These are phyloP conservation scores for Helianthus annuus DNA, from an alignment of 129 eudicot species.

Conservation along the genomic window DNA sequence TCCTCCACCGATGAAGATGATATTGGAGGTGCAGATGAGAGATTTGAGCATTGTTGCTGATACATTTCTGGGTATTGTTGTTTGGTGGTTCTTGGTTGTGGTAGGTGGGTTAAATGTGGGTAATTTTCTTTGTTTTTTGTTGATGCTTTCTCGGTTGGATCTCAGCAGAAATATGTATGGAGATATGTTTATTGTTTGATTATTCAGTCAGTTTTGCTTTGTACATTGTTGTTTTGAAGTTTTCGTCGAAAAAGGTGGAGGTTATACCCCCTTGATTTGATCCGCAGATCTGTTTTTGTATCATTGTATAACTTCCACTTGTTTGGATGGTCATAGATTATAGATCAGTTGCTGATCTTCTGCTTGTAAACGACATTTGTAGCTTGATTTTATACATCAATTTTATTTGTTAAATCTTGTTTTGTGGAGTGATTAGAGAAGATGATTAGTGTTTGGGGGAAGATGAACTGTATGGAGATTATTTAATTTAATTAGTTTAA, in stretches of 20 bases:
- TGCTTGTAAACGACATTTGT: constrained; percentile 34
- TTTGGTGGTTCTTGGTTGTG: no score
- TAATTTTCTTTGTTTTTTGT: no score
- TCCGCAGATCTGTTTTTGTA: not conserved
- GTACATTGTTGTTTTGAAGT: constrained; percentile 39
- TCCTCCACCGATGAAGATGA: no score
- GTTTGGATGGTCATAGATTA: constrained; percentile 27
- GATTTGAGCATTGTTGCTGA: no score
- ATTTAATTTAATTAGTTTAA: no score
- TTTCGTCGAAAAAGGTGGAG: constrained; percentile 35
- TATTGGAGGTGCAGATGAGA: no score
- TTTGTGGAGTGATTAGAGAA: not conserved
- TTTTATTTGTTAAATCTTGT: constrained; percentile 14
- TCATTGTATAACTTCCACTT: constrained; percentile 10
- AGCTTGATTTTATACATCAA: constrained; percentile 22
- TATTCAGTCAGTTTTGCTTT: constrained; percentile 62
- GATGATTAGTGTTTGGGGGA: no score
- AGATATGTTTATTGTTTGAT: constrained; percentile 44
- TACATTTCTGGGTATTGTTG: no score
- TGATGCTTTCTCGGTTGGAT: no score
- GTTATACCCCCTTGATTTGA: constrained; percentile 70
- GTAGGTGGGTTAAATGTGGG: no score
- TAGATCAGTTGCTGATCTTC: constrained; percentile 29
- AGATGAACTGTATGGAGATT: no score
- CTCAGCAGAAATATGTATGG: constrained; percentile 6